phyloP scores from a whole-genome alignment of 805 yeast species.

The Starmera dryadoides region DNA sequence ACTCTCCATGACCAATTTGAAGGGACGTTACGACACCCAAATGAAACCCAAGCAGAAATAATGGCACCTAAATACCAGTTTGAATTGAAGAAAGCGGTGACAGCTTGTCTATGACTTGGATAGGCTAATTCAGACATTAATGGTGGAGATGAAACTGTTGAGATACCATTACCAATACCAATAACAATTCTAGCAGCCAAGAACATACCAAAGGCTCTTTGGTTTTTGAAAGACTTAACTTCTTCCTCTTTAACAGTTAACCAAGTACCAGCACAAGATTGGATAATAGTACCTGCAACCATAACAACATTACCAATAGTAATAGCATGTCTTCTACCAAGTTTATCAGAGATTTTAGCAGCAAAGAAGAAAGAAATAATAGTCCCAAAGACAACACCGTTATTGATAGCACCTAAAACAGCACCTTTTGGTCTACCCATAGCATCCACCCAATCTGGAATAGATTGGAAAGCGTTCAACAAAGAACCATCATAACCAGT shows the following conservation, averaged over 20 bases:
- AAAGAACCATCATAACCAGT: constrained; percentile 42
- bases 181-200: constrained; percentile 31
- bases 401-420: constrained; percentile 31
- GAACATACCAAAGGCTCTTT: constrained; percentile 1
- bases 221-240: not conserved
- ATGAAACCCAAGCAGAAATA: constrained; percentile 44
- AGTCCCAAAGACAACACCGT: constrained; percentile 37
- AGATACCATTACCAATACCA: constrained; percentile 39
- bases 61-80: constrained; percentile 50
- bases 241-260: constrained; percentile 1
- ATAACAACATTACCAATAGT: constrained; percentile 17
- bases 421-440: constrained; percentile 34
- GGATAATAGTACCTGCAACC: constrained; percentile 20
- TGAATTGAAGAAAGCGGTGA: constrained; percentile 41
- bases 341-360: constrained; percentile 25
- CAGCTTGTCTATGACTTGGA: constrained; percentile 35
- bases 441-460: constrained; percentile 31
- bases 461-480: constrained; percentile 43
- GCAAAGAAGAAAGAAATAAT: constrained; percentile 24
- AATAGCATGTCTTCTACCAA: constrained; percentile 32
- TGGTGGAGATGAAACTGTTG: constrained; percentile 38
- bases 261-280: constrained; percentile 24
- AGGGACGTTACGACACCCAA: constrained; percentile 30
- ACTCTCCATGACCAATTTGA: constrained; percentile 43
- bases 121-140: constrained; percentile 43